phyloP scores from a whole-genome alignment of 2,329 filamentous ascomycete species.

The Emmonsia crescens region DNA sequence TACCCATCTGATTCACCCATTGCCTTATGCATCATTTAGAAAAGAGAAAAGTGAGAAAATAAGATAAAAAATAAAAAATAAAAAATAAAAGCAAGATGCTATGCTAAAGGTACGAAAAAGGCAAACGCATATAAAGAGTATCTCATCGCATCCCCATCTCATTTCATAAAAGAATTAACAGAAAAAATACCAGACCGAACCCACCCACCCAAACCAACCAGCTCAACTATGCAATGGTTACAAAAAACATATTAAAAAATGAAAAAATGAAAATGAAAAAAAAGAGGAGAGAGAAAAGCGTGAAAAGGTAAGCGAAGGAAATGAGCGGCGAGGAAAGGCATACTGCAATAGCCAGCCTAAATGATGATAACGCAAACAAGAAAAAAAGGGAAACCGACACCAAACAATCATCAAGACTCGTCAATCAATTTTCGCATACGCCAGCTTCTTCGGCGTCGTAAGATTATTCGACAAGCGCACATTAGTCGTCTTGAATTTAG shows the following conservation, averaged over 20 bases:
- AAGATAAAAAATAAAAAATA: no score
- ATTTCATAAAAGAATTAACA: not conserved
- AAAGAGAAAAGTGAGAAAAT: no score
- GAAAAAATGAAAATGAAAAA: no score
- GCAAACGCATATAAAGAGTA: no score
- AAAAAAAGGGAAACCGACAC: not conserved
- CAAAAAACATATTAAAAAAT: not conserved
- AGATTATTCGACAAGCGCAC: slow-evolving; percentile 74
- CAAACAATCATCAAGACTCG: not conserved
- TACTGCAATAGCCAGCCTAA: not conserved
- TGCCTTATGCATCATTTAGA: no score
- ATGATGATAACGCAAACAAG: not conserved
- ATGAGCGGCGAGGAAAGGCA: no score
- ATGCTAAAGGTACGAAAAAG: no score
- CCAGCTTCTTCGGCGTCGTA: slow-evolving; percentile 56
- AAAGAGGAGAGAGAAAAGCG: no score
- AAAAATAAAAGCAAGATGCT: no score
- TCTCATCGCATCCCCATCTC: no score
- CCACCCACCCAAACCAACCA: not conserved
- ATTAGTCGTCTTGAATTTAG: slow-evolving; percentile 62
- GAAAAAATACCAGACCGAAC: not conserved
- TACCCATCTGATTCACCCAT: no score
- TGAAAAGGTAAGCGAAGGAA: not conserved
- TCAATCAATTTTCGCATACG: slow-evolving; percentile 65
- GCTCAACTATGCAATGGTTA: not conserved